Conservation (phyloP, 2,329 filamentous ascomycete genomes). For the Pezicula rhizophila region DNA sequence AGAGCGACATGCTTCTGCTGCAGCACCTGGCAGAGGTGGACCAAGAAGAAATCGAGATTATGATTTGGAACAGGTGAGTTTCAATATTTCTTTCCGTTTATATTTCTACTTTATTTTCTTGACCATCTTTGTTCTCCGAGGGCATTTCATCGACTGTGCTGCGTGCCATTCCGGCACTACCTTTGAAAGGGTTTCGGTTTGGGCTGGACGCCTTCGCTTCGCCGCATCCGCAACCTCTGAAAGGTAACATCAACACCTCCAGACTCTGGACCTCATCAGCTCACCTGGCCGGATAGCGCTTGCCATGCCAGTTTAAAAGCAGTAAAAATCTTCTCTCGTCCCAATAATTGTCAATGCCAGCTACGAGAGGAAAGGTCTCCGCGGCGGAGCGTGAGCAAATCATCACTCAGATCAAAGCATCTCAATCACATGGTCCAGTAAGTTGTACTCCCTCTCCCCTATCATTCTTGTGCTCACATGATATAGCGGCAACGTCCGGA, state of each 20-base stretch:
- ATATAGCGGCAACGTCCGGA: neutral
- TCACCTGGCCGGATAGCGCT: no score
- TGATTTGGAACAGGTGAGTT: constrained; percentile 75
- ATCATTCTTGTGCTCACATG: neutral
- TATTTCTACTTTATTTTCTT: constrained; percentile 5
- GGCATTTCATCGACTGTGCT: neutral
- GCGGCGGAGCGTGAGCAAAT: neutral
- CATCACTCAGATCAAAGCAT: neutral
- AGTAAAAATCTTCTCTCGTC: neutral
- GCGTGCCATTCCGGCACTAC: neutral
- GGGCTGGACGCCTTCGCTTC: neutral
- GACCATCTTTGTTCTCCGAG: neutral
- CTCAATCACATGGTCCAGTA: neutral
- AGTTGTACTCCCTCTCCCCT: neutral
- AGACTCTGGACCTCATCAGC: no score
- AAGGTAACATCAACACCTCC: no score
- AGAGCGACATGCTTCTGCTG: constrained; percentile 60
- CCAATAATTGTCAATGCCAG: neutral
- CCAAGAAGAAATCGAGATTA: constrained; percentile 72
- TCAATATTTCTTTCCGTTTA: constrained; percentile 12
- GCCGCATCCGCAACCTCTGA: neutral
- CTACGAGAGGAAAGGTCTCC: neutral
- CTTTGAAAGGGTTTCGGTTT: neutral
- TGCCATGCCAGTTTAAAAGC: neutral
- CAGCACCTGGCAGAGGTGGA: constrained; percentile 57